Conservation (phyloP, 2,329 filamentous ascomycete species). For the Nemania bipapillata region DNA sequence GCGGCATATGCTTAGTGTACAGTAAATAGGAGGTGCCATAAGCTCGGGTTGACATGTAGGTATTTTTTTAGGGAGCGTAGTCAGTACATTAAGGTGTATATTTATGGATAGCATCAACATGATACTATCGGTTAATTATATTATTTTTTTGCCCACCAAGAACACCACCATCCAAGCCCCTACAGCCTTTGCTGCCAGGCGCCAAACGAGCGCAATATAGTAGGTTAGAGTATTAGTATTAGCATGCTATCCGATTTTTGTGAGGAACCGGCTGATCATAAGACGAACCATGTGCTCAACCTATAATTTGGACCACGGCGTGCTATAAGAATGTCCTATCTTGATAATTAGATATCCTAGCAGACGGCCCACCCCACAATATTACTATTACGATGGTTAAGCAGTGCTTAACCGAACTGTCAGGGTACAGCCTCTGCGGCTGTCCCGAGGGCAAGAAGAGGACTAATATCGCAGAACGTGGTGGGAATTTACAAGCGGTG, state of each 20-base stretch:
- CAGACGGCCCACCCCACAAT: no score
- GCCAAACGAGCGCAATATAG: no score
- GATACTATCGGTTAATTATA: background rate
- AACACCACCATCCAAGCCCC: background rate
- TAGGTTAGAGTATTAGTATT: no score
- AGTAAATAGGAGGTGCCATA: slow-evolving; percentile 31
- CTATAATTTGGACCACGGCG: background rate
- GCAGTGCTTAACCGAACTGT: no score
- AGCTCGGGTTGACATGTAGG: slow-evolving; percentile 26
- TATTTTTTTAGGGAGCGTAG: background rate
- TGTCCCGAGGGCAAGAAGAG: no score
- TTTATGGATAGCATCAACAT: background rate
- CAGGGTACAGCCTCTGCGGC: no score
- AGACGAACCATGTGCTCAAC: no score
- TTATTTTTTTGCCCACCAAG: background rate
- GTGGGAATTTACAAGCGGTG: background rate
- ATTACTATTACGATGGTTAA: no score
- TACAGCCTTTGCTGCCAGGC: background rate
- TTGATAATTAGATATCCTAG: no score
- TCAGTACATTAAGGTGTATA: background rate
- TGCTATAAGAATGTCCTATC: background rate
- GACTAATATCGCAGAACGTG: no score
- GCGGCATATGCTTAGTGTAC: slow-evolving; percentile 56
- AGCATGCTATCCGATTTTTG: no score
- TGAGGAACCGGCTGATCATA: no score